Evolutionary conservation across 495 filamentous ascomycete species (phyloP), one percentile per base, ranked within the genome.

Genomic region (Oidiodendron maius): DNA sequence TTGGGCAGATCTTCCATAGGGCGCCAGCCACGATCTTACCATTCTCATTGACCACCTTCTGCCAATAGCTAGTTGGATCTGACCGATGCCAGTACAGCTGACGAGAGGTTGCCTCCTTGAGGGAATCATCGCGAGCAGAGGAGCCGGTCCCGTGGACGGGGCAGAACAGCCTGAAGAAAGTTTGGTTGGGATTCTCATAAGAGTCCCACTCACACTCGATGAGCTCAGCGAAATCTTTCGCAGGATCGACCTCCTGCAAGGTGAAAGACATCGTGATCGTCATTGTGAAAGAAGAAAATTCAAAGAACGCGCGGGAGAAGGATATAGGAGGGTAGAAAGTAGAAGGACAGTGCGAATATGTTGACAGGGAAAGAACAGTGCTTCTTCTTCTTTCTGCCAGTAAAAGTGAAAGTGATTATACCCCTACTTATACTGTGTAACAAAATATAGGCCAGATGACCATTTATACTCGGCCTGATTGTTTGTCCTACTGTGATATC

Each of bases 1-100:
- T 51, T 8, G 50, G 50, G 18, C 50, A 59, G n/a, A 64, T 59
- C 26, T 60, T 59, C 66, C 65, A 71, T 23, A 50, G 37, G 1
- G 62, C 66, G 39, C 43, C 60, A 4, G 61, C 64, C 21, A 68
- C 58, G n/a, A 59, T 57, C 1, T 59, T 54, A 12, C 60, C 56
- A 16, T 68, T 60, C 4, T 57, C 60, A 45, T 69, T 61, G 1
- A 58, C 57, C 38, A 64, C 59, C 39, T 68, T 66, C 4, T 66
- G 30, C 58, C 59, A 64, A 36, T 59, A 44, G 25, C 58, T 53
- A 4, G 42, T 44, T 1, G 51, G 38, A 47, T 62, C 47, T 18
- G 37, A 17, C 9, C 47, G 56, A 41, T 58, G 57, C 12, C 21
- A 25, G 8, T 58, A 5, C 26, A 30, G 26, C 26, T 30, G 26